These are phyloP conservation scores for Eimeria maxima DNA, from an alignment of 169 alveolate species.

Conservation along the genomic window DNA sequence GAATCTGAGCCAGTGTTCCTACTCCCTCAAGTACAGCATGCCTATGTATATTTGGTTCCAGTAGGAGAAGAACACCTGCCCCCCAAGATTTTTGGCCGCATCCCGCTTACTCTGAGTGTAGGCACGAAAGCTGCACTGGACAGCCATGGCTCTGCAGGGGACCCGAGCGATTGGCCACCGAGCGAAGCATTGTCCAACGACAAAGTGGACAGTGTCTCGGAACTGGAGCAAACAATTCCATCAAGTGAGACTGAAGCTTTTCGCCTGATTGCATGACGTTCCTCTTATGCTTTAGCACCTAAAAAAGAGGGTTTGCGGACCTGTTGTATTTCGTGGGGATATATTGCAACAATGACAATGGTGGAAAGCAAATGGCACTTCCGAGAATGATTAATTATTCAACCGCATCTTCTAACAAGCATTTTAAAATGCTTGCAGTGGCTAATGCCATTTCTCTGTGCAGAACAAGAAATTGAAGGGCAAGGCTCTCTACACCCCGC, in stretches of 20 bases:
- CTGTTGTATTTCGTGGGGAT: not conserved
- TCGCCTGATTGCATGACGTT: not conserved
- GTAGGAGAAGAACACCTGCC: conserved; percentile 74
- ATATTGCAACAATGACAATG: not conserved
- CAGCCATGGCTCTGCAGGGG: conserved; percentile 12
- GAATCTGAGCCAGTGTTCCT: conserved; percentile 75
- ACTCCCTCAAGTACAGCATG: conserved; percentile 78
- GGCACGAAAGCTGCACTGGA: conserved; percentile 22
- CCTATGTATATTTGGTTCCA: conserved; percentile 60
- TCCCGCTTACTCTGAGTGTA: conserved; percentile 50
- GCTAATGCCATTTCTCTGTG: not conserved
- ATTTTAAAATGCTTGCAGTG: not conserved
- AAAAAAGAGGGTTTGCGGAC: not conserved
- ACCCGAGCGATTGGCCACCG: conserved; percentile 68
- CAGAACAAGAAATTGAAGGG: not conserved
- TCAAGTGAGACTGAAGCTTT: not conserved
- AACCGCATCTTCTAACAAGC: not conserved
- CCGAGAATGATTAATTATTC: not conserved
- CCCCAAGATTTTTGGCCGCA: conserved; percentile 68
- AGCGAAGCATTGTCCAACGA: conserved; percentile 26
- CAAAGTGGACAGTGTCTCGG: conserved; percentile 13
- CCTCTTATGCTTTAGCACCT: not conserved
- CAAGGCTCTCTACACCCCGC: not conserved
- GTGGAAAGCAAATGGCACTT: not conserved
- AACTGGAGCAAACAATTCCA: not conserved